Percentiles rank a stretch among this genome's conserved stretches.
Evolutionary conservation across 176 grass and related monocot genomes (phyloP).

Genomic region (Otatea glauca): DNA sequence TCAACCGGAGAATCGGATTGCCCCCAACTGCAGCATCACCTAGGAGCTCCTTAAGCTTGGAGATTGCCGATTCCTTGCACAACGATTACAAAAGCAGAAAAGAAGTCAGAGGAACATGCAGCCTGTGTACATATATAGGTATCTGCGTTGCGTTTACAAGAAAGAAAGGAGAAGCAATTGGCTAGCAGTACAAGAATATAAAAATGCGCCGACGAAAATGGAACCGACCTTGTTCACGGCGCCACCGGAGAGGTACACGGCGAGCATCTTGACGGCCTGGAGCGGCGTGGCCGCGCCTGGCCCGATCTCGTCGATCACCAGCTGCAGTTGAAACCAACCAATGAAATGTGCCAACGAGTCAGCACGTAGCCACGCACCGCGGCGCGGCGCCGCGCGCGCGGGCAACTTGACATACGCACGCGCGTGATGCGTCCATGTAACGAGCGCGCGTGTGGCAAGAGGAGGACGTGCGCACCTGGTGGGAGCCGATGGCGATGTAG

Average conservation of each 20-base stretch:
- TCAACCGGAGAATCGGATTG: constrained; percentile 54
- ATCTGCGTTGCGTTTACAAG: not conserved
- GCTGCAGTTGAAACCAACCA: constrained; percentile 40
- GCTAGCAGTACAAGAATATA: not conserved
- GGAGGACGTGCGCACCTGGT: constrained; percentile 49
- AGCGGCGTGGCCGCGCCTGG: constrained; percentile 68
- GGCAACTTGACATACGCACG: not conserved
- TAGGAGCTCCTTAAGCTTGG: constrained; percentile 58
- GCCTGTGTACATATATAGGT: no score
- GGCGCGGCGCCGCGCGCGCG: not conserved
- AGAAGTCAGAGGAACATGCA: not conserved
- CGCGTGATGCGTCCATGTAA: not conserved
- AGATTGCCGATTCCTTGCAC: constrained; percentile 58
- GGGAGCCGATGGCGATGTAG: constrained; percentile 81
- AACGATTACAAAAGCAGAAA: not conserved
- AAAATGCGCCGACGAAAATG: not conserved
- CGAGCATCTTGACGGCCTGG: constrained; percentile 80
- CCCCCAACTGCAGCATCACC: constrained; percentile 58
- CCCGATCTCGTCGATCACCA: constrained; percentile 77
- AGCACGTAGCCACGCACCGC: not conserved
- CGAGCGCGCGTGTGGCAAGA: not conserved
- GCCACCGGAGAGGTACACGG: constrained; percentile 58
- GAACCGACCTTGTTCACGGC: constrained; percentile 53
- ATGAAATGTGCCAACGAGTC: not conserved
- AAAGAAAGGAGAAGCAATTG: not conserved